A percentile compares a stretch with the other conserved stretches of the same genome.
Conservation (phyloP, 1,139 yeast species). For the Groenewaldozyma sp. region DNA sequence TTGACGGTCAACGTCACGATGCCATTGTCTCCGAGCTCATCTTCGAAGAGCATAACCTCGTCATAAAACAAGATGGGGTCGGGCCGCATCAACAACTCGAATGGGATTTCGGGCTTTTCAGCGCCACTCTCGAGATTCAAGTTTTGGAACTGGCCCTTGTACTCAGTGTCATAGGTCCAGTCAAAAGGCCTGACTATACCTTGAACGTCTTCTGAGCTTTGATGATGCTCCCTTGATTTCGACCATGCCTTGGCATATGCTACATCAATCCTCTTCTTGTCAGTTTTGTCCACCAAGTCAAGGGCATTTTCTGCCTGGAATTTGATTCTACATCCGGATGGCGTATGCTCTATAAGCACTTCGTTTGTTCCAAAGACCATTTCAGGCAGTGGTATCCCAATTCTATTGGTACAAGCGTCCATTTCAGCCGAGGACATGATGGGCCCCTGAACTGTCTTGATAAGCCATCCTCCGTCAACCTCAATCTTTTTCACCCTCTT, state of each 20-base stretch:
- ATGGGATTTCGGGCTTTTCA: conserved; percentile 43
- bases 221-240: conserved; percentile 42
- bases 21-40: conserved; percentile 95
- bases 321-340: conserved; percentile 39
- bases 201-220: conserved; percentile 33
- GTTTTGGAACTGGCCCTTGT: conserved; percentile 46
- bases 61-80: conserved; percentile 88
- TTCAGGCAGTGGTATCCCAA: conserved; percentile 84
- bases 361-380: conserved; percentile 93
- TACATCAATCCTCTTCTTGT: conserved; percentile 48
- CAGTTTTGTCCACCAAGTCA: conserved; percentile 47
- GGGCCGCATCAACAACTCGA: conserved; percentile 56
- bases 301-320: conserved; percentile 80
- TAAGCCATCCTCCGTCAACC: conserved; percentile 60
- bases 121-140: conserved; percentile 12
- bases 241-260: conserved; percentile 90
- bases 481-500: background rate
- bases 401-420: conserved; percentile 52
- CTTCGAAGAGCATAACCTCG: conserved; percentile 82
- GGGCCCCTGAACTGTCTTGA: conserved; percentile 65
- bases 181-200: conserved; percentile 74
- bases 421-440: conserved; percentile 68
- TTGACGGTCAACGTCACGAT: conserved; percentile 68
- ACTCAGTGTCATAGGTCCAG: conserved; percentile 88
- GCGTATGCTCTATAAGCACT: conserved; percentile 39